Base-by-base conservation (phyloP, 495 filamentous ascomycete genomes). In the Neurospora tetrasperma region DNA sequence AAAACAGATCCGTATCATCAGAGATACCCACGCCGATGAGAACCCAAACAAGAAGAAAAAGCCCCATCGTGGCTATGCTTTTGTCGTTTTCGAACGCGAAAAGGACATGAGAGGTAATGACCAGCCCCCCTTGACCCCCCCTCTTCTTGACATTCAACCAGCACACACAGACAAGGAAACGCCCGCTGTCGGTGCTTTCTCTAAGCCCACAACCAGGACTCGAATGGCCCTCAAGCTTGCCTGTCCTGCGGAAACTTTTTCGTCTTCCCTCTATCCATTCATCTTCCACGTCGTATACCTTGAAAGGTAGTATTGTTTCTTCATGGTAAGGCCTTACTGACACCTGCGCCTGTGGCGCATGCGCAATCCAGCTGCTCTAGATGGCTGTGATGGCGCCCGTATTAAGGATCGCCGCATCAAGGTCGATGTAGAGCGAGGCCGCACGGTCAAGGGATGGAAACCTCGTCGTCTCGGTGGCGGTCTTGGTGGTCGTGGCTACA, bases 31-130 rank as follows among this genome's bases (percentile, higher is more conserved):
- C 76, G 88, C 88, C 75, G 86, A 90, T 72, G 85, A 91, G 71
- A 90, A 90, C 71, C 86, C 88, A 5, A 94, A 92, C 76, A 90
- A 90, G 79, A 88, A 89, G 71, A 94, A 94, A 80, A 97, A 96
- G 82, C 86, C 89, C 62, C 91, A 96, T 80, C 88, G 90, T 76
- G 96, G 96, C 74, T 99, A 99, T 84, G 96, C 94, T 73, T 99
- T 99, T 81, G 91, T 99, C 76, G 94, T 98, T 69, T 99, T 94
- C 81, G 95, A 98, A 83, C 90, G 93, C 78, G 96, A 98, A 82
- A 94, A 95, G 83, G 96, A 99, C 79, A 98, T 99, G 96, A 98
- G 97, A 91, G 95, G 96, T 97, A 97, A 86, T 83, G 76, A 69
- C 59, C 71, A 70, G 78, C 78, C 73, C 79, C 79, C 80, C 79